Base-by-base conservation (phyloP, 148 eudicot genomes). In the Amaranthus palmeri region DNA sequence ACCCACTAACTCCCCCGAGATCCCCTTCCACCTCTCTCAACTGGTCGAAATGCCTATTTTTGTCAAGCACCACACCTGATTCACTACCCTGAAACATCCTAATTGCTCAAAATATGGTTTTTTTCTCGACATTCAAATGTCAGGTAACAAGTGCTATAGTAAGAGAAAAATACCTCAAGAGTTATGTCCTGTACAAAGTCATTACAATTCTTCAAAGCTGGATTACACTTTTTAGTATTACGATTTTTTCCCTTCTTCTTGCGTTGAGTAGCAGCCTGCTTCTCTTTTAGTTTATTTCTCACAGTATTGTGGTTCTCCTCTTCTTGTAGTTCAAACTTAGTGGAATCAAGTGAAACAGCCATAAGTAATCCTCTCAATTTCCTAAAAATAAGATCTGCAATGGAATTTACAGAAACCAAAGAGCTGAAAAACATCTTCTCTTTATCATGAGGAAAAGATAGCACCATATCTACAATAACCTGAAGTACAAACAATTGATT, bases 341-440 rank as follows among this genome's bases (percentile, higher is more conserved):
- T 95, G 79, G 83, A 88, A 81, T 92, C 97, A 78, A 92, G 93
- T 60, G 99, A 95, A 78, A 95, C 77, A 79, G 80, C 85, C 97
- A 92, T 90, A 65, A 95, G 86, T 54, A 95, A 63, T 72, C 91
- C 99, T 54, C 97, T 85, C 65, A 95, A 57, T 76, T 86, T 92
- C 74, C 96, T 85, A 63, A 82, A 81, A 76, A 92, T 69, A 68
- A 80, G 79, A 79, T 95, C 97, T 49, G 87, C 84, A 74, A 88
- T 57, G 17, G 88, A 72, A 71, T 82, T 81, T 41, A 88, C 82
- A 78, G 88, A 79, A 69, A 76, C 86, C 78, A 92, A 75, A 48
- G 99, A 87, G 82, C 89, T 95, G 85, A 86, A 90, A 83, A 89
- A 86, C 18, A 95, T 78, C 77, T 72, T 80, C 63, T 88, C 88